phyloP scores from a whole-genome alignment of 805 yeast species.

The Ogataea wickerhamii region DNA sequence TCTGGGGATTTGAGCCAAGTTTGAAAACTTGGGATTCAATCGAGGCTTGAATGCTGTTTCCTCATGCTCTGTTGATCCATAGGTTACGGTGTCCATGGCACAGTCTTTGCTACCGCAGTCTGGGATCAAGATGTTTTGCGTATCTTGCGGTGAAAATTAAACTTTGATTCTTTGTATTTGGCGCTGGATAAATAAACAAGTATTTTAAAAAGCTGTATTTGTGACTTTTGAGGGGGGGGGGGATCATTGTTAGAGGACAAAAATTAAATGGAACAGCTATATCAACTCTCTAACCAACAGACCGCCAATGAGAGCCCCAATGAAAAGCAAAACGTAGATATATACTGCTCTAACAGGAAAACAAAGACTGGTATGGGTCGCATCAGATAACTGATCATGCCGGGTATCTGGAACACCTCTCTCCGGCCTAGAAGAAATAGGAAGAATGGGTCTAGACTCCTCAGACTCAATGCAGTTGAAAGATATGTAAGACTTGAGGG shows the following conservation, averaged over 20 bases:
- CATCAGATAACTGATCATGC: background rate
- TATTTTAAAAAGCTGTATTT: too few relatives aligned
- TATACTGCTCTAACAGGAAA: background rate
- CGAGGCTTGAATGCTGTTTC: background rate
- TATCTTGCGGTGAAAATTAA: too few relatives aligned
- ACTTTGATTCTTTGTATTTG: too few relatives aligned
- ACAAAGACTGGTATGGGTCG: background rate
- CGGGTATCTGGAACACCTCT: background rate
- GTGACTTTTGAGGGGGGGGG: too few relatives aligned
- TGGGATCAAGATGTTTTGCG: too few relatives aligned
- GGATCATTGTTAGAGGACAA: too few relatives aligned
- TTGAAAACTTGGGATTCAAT: background rate
- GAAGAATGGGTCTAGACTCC: conserved; percentile 1
- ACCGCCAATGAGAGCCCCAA: background rate
- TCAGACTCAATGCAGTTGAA: background rate
- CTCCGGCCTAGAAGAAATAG: background rate
- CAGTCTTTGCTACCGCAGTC: too few relatives aligned
- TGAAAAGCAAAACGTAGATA: background rate
- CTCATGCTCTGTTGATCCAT: background rate
- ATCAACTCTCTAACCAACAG: background rate
- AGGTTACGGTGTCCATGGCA: background rate
- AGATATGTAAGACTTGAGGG: background rate
- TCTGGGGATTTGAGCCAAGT: background rate
- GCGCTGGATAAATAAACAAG: too few relatives aligned
- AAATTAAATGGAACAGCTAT: too few relatives aligned